Conservation (phyloP, 2,329 filamentous ascomycete genomes). For the Trichoderma aggressivum region DNA sequence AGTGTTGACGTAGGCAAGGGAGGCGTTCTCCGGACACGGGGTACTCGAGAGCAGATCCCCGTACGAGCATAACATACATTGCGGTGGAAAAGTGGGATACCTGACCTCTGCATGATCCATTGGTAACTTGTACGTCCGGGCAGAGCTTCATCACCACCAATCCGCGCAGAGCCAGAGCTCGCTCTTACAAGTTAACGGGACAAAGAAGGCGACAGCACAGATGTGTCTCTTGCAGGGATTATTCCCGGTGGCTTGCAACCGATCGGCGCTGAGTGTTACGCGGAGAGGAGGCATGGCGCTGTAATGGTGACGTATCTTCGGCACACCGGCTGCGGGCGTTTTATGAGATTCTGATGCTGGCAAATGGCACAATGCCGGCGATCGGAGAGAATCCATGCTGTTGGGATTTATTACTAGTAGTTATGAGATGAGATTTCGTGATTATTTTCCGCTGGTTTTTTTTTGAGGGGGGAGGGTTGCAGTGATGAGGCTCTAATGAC, state of each 20-base stretch:
- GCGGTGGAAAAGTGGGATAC: background rate
- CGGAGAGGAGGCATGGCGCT: constrained; percentile 6
- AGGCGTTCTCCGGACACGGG: background rate
- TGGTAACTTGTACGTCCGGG: background rate
- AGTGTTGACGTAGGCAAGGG: constrained; percentile 16
- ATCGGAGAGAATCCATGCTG: background rate
- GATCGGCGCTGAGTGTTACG: constrained; percentile 18
- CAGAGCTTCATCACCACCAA: background rate
- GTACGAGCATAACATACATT: background rate
- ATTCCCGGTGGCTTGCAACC: constrained; percentile 13
- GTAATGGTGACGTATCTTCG: constrained; percentile 18
- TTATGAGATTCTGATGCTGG: background rate
- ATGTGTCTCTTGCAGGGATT: constrained; percentile 7
- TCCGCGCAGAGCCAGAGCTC: background rate
- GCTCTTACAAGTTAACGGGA: background rate
- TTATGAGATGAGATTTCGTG: background rate
- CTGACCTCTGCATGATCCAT: background rate
- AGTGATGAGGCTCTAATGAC: background rate
- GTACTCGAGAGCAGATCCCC: background rate
- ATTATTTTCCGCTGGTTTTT: background rate
- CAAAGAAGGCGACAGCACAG: background rate
- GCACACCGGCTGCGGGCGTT: constrained; percentile 6
- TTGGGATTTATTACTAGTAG: background rate
- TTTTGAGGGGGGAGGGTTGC: background rate
- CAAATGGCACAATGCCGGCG: background rate